Evolutionary conservation across 768 basidiomycete species (phyloP), one percentile per base, ranked within the genome.

Genomic region (Phaeotremella skinneri): DNA sequence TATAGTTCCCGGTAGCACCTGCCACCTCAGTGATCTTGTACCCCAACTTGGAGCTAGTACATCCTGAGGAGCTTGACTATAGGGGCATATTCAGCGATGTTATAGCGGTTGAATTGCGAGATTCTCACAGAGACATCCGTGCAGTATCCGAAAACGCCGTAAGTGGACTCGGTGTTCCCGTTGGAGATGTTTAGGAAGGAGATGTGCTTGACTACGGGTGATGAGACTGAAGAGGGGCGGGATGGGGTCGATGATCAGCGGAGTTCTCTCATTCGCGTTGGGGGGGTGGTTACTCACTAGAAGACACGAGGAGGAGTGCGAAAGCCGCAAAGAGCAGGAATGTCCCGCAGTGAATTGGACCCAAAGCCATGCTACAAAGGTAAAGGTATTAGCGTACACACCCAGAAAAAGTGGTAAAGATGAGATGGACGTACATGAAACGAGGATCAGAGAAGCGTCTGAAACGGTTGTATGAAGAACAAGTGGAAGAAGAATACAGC

Each of bases 131-230:
- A 42, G 11, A 55, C 49, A 29, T 54, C 41, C 5, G 51, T 48
- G 31, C 72, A 74, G 55, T 71, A 74, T 16, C 72, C 72, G 25
- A 74, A 74, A 2, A 63, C 64, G 43, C 72, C 72, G 30, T 69
- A 71, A 11, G 55, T 55, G 16, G 49, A 25, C 37, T 34, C 48
- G 9, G 26, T 29, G 14, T 48, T 37, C 16, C 34, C 34, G 9
- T 20, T 13, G 30, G 56, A 30, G 56, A 74, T 50, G 47, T 71
- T 49, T 2, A 74, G 58, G 55, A 74, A 68, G 3, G 61, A 61
- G 45, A 72, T 66, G 9, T 63, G 55, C n/a, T 64, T 53, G 42
- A 67, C 31, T 2, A 72, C 63, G 1, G 70, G 70, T 34, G 66
- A 31, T 13, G 66, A 68, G 59, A 68, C 60, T 64, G 55, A 3